Base-by-base conservation (phyloP, 176 grass and related monocot genomes). In the Phragmites australis region DNA sequence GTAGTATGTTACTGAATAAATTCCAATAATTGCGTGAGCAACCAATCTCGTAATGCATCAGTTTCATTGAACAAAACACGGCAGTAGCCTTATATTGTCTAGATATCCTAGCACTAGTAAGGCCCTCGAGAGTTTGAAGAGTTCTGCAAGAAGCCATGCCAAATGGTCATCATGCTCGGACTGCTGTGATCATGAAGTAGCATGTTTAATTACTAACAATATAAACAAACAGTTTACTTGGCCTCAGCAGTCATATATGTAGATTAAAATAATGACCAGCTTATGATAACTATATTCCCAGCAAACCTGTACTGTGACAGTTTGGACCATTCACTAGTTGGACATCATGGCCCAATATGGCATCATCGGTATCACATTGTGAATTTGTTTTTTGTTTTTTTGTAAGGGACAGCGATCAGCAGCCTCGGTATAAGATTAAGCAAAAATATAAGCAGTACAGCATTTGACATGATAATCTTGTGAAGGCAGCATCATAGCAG, bases 251-350 rank as follows among this genome's bases (percentile, higher is more conserved):
- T 58, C 40, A 21, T 67, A 63, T 9, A 45, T 72, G 57, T 58
- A 82, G 46, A 82, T 41, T 27, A 21, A 61, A 48, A 49, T 72
- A 62, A 52, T n/a, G 19, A 56, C 11, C 63, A 42, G 27, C 26
- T 66, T 72, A 30, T 80, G 41, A 43, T 67, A 81, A 64, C 30
- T 60, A 23, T 21, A 43, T 81, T 62, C 39, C 21, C 40, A 76
- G 15, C n/a, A 56, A 59, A 81, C 37, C n/a, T 22, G 30, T 54
- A 65, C 4, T 41, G 16, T 17, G 14, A 23, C 9, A 74, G 19
- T 88, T 78, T 83, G 49, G 12, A 83, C 14, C 30, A 69, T 54
- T 18, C n/a, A 22, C 52, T 81, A 42, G 53, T 43, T 15, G 21
- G 22, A 22, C 18, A 9, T n/a, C 15, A 46, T 41, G 6, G n/a